These are phyloP conservation scores for Pseudovirgaria hyperparasitica DNA, from an alignment of 2,329 filamentous ascomycete genomes.

Conservation along the genomic window DNA sequence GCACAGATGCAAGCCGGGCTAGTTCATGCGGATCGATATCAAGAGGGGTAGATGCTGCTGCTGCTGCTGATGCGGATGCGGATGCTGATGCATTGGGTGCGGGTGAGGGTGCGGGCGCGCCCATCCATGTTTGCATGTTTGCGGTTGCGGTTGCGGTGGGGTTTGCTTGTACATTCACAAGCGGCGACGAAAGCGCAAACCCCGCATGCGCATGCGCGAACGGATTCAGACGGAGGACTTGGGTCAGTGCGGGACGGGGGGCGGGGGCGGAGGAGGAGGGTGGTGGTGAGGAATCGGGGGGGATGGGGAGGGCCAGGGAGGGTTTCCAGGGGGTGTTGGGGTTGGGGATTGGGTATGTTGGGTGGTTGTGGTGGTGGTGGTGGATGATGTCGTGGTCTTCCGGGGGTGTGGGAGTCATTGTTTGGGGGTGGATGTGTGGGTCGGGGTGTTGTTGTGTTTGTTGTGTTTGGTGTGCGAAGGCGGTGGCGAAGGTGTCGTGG, in stretches of 20 bases:
- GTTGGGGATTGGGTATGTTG: conserved; percentile 14
- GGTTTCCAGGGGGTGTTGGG: conserved; percentile 6
- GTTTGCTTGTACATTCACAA: too few species aligned
- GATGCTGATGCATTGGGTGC: conserved; percentile 11
- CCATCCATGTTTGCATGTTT: conserved; percentile 21
- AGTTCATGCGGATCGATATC: conserved; percentile 4
- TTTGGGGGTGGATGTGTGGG: conserved; percentile 4
- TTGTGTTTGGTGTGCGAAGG: conserved; percentile 4
- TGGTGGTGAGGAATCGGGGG: conserved; percentile 5
- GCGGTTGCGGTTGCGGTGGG: background rate
- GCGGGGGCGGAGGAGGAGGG: conserved; percentile 4
- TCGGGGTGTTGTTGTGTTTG: conserved; percentile 12
- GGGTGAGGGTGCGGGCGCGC: conserved; percentile 12
- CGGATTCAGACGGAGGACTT: background rate
- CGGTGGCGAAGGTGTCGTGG: conserved; percentile 1
- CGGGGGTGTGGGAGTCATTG: conserved; percentile 10
- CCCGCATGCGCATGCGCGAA: too few species aligned
- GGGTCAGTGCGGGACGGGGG: conserved; percentile 4
- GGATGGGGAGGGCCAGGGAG: conserved; percentile 7
- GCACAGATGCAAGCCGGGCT: conserved; percentile 13
- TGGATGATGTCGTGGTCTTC: conserved; percentile 12
- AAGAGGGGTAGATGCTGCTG: too few species aligned
- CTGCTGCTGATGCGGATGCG: too few species aligned
- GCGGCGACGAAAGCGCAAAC: too few species aligned
- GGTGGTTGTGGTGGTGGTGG: conserved; percentile 17